Evolutionary conservation across 371 early-diverging fungal genomes (phyloP).

Genomic region (Mortierella sp.): DNA sequence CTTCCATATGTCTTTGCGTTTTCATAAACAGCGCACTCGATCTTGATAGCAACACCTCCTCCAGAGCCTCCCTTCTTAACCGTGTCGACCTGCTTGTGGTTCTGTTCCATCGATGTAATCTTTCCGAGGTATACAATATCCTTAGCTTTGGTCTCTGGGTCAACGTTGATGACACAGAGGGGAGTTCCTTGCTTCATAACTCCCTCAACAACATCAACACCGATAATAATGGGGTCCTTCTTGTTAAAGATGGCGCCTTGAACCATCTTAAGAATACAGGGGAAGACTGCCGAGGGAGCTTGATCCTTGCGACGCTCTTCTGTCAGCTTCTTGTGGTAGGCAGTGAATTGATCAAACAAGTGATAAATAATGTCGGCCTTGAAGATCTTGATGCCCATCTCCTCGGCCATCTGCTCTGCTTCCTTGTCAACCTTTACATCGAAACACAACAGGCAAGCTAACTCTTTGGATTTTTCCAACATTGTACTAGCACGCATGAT

Average conservation of each 20-base stretch:
- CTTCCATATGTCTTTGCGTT: constrained; percentile 95
- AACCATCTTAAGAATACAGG: constrained; percentile 95
- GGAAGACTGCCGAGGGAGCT: constrained; percentile 96
- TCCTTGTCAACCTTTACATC: constrained; percentile 99
- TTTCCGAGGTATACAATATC: constrained; percentile 89
- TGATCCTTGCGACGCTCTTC: constrained; percentile 91
- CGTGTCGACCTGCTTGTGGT: constrained; percentile 90
- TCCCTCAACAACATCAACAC: constrained; percentile 98
- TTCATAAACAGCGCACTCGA: constrained; percentile 92
- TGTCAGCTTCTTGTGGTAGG: constrained; percentile 71
- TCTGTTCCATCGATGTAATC: constrained; percentile 97
- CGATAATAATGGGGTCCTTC: constrained; percentile 98
- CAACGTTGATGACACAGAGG: constrained; percentile 91
- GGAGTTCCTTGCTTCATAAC: constrained; percentile 95
- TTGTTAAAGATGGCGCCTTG: constrained; percentile 97
- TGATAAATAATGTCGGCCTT: constrained; percentile 99
- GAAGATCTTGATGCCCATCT: constrained; percentile 95
- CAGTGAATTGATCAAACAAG: constrained; percentile 97
- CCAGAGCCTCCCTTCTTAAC: constrained; percentile 91
- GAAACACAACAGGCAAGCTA: constrained; percentile 97
- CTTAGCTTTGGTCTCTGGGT: constrained; percentile 77
- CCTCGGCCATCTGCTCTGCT: constrained; percentile 94
- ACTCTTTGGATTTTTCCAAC: constrained; percentile 91
- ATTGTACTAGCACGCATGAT: constrained; percentile 95
- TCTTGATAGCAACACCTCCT: constrained; percentile 96